These are phyloP conservation scores for Gloeopeniophorella convolvens DNA, from an alignment of 768 basidiomycete genomes.

Conservation along the genomic window DNA sequence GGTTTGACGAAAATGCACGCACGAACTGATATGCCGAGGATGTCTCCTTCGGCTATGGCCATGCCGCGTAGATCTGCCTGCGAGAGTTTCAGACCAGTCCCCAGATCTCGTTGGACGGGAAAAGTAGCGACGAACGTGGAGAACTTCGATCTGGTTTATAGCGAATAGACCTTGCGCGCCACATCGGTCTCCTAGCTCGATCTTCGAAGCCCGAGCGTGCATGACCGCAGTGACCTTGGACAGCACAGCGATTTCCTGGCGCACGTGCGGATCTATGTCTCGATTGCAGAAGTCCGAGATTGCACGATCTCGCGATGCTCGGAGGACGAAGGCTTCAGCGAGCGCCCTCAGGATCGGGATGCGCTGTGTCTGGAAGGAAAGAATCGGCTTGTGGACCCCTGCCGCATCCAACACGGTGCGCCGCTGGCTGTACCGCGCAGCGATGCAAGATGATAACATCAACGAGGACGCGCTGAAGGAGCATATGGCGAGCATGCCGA, in stretches of 20 bases:
- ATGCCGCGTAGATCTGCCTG: slow-evolving; percentile 35
- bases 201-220: slow-evolving; percentile 20
- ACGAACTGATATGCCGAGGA: slow-evolving; percentile 36
- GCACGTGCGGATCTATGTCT: slow-evolving; percentile 19
- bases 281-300: slow-evolving; percentile 27
- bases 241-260: slow-evolving; percentile 28
- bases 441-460: slow-evolving; percentile 48
- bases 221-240: slow-evolving; percentile 29
- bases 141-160: slow-evolving; percentile 30
- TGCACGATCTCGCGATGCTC: slow-evolving; percentile 36
- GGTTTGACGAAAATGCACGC: slow-evolving; percentile 19
- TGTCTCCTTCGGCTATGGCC: slow-evolving; percentile 42
- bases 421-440: slow-evolving; percentile 52
- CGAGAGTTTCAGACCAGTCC: neutral
- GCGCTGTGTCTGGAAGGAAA: slow-evolving; percentile 60
- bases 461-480: slow-evolving; percentile 37
- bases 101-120: neutral
- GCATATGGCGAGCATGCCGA: slow-evolving; percentile 24
- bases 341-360: slow-evolving; percentile 49
- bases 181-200: slow-evolving; percentile 32
- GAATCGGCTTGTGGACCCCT: slow-evolving; percentile 41
- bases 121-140: slow-evolving; percentile 26
- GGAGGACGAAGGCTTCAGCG: slow-evolving; percentile 46
- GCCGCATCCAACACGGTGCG: slow-evolving; percentile 42
- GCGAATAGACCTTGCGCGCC: slow-evolving; percentile 40